Percentiles rank a stretch among this genome's conserved stretches.
Conservation (phyloP, 352 stramenopile species). For the Globisporangium takayamanum region DNA sequence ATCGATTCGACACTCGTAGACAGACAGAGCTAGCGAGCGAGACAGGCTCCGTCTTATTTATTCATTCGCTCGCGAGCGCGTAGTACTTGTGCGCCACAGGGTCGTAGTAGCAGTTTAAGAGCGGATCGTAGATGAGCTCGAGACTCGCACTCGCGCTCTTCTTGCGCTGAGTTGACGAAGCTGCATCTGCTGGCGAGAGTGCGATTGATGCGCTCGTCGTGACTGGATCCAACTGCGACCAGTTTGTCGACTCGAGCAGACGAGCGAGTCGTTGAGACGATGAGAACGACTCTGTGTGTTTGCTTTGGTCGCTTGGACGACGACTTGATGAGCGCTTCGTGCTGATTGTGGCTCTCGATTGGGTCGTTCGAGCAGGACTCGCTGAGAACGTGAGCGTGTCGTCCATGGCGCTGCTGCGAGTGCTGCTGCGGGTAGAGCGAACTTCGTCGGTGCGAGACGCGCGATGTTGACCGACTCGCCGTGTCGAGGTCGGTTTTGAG, state of each 20-base stretch:
- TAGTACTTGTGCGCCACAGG: slow-evolving; percentile 84
- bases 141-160: slow-evolving; percentile 15
- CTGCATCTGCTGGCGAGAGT: neutral
- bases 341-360: neutral
- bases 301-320: neutral
- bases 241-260: slow-evolving; percentile 69
- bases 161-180: neutral
- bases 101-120: slow-evolving; percentile 82
- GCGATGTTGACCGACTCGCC: neutral
- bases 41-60: slow-evolving; percentile 23
- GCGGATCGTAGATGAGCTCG: slow-evolving; percentile 81
- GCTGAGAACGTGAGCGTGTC: slow-evolving; percentile 2
- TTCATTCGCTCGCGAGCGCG: slow-evolving; percentile 27
- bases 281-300: slow-evolving; percentile 17
- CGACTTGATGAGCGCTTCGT: neutral
- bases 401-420: neutral
- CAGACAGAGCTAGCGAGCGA: neutral
- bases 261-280: slow-evolving; percentile 40
- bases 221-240: slow-evolving; percentile 15
- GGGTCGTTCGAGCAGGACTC: slow-evolving; percentile 1
- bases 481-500: neutral
- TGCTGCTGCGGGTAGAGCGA: neutral
- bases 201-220: neutral
- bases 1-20: neutral
- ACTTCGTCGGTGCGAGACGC: neutral